Evolutionary conservation across 1,139 yeast species (phyloP).

Genomic region (Scheffersomyces titani): DNA sequence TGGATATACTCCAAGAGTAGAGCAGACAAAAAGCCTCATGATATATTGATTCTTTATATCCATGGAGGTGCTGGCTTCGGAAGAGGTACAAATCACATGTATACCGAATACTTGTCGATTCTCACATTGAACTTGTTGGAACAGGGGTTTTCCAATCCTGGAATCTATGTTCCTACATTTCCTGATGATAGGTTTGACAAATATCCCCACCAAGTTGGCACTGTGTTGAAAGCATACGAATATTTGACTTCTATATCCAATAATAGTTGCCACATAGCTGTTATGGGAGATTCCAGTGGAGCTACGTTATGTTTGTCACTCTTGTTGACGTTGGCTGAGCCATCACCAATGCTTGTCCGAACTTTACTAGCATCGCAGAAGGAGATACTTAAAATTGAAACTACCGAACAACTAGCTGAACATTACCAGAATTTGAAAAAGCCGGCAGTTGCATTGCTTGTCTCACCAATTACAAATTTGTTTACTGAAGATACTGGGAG

Average conservation of each 20-base stretch:
- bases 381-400: neutral
- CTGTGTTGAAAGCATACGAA: conserved; percentile 4
- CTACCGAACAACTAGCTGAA: neutral
- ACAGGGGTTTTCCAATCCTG: conserved; percentile 17
- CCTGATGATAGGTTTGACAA: neutral
- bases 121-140: conserved; percentile 12
- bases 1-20: conserved; percentile 13
- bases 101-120: conserved; percentile 14
- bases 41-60: conserved; percentile 12
- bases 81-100: conserved; percentile 10
- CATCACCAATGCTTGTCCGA: neutral
- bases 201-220: conserved; percentile 3
- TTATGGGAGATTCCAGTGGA: conserved; percentile 16
- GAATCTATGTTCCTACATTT: conserved; percentile 10
- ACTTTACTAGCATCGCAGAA: neutral
- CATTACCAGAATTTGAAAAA: neutral
- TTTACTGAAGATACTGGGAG: neutral
- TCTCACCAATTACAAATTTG: neutral
- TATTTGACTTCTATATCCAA: conserved; percentile 2
- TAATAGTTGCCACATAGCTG: conserved; percentile 5
- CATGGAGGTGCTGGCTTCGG: conserved; percentile 14
- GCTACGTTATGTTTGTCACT: conserved; percentile 8
- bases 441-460: neutral
- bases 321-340: conserved; percentile 1
- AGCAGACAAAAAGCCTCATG: conserved; percentile 3